These are phyloP conservation scores for Penicillium griseofulvum DNA, from an alignment of 2,329 filamentous ascomycete genomes.

Conservation along the genomic window DNA sequence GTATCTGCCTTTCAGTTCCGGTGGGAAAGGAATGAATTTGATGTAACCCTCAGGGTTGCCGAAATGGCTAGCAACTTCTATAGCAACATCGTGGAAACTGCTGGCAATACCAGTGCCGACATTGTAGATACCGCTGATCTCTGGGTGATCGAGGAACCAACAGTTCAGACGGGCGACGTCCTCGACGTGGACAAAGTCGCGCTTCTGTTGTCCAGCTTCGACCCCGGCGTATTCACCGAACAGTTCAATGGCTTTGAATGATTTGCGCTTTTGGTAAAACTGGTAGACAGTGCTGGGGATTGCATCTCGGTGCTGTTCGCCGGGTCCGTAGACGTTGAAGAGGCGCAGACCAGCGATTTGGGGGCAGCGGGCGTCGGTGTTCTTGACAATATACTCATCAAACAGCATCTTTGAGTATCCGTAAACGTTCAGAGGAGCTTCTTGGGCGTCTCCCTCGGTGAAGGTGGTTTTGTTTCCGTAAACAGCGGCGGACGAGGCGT, in stretches of 20 bases:
- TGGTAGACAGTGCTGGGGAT: background rate
- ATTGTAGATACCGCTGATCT: conserved; percentile 4
- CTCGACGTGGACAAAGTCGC: conserved; percentile 4
- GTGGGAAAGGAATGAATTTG: background rate
- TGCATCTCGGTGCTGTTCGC: background rate
- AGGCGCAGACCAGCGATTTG: conserved; percentile 1
- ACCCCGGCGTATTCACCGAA: conserved; percentile 4
- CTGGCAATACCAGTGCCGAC: conserved; percentile 4
- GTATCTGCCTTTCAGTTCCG: background rate
- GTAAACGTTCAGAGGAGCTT: background rate
- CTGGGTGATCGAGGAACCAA: conserved; percentile 6
- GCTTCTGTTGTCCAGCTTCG: conserved; percentile 6
- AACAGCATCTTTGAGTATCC: conserved; percentile 6
- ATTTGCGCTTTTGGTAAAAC: conserved; percentile 2
- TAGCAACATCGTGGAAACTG: conserved; percentile 1
- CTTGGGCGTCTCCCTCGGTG: background rate
- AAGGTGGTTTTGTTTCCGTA: background rate
- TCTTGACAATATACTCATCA: conserved; percentile 1
- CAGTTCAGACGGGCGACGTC: conserved; percentile 8
- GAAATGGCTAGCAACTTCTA: background rate
- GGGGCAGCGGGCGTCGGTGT: background rate
- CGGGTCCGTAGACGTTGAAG: conserved; percentile 5
- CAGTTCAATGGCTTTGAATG: conserved; percentile 4
- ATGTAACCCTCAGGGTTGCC: background rate
- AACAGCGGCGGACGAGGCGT: background rate